These are phyloP conservation scores for Thelonectria olida DNA, from an alignment of 2,329 filamentous ascomycete genomes.

Conservation along the genomic window DNA sequence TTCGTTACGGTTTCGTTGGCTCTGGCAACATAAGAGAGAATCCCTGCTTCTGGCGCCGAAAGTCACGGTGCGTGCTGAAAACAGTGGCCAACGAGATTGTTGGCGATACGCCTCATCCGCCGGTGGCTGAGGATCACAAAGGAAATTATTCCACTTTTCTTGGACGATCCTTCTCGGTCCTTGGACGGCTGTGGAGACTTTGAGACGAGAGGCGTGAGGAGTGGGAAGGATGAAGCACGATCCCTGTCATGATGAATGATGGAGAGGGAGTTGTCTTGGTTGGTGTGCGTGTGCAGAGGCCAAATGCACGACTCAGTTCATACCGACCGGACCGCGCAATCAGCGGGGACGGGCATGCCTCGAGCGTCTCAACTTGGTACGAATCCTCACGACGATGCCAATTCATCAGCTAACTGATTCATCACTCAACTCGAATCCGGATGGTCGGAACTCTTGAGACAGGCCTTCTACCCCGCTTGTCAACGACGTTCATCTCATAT, in stretches of 20 bases:
- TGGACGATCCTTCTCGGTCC: neutral
- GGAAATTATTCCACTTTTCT: neutral
- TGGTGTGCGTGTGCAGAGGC: neutral
- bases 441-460: neutral
- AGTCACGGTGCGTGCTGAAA: neutral
- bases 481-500: neutral
- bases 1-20: neutral
- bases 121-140: neutral
- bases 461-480: neutral
- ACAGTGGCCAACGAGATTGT: neutral
- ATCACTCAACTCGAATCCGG: neutral
- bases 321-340: neutral
- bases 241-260: neutral
- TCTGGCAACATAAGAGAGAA: neutral
- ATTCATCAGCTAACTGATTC: neutral
- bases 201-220: neutral
- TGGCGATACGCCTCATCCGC: neutral
- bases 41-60: neutral
- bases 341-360: neutral
- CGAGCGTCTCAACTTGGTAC: too few relatives aligned
- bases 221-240: neutral
- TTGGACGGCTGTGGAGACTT: neutral
- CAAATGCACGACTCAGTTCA: too few relatives aligned
- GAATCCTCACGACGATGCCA: neutral
- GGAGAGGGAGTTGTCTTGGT: neutral